Base-by-base conservation (phyloP, 441 rosid genomes). In the Populus hybrid region DNA sequence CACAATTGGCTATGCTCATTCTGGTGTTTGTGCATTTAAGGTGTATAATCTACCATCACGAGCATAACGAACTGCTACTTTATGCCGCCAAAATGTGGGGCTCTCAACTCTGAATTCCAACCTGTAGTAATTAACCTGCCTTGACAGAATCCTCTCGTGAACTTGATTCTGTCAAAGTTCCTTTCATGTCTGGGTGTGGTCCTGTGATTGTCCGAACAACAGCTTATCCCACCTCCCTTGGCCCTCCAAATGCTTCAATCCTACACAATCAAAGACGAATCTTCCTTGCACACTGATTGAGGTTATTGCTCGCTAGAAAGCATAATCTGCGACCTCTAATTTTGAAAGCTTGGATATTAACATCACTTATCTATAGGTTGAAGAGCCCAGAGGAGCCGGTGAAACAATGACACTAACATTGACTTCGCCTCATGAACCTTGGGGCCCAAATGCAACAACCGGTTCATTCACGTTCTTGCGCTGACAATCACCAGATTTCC, bases 401-500 rank as follows among this genome's bases (percentile, higher is more conserved):
- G 99, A 94, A 76, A 88, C 97, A 24, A 95, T 90, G 78, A 90
- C 95, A 72, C 98, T 92, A 34, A 95, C 95, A 12, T 95, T 95
- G 78, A 91, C 94, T 92, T 95, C 97, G 0, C 98, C 97, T 35
- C 74, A 90, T 14, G 98, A 92, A 68, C 95, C 91, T 8, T 98
- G 97, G 0, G 97, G 99, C 42, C 97, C 98, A 77, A 92, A 95
- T 59, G 98, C 97, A 36, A 85, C 88, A 57, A 85, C 83, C 7
- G 98, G 99, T 76, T 92, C 97, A 40, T 86, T 91, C 1, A 87
- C 79, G 18, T 85, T 89, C 79, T 73, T 86, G 46, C 85, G 85
- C 61, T 84, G 86, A 34, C 71, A 73, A 18, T 75, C 81, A 38
- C 79, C 77, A 20, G 90, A 64, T 7, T 84, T 80, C 18, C 24